Conservation (phyloP, 1,139 yeast genomes). For the Entelexis sorbosivorans region DNA sequence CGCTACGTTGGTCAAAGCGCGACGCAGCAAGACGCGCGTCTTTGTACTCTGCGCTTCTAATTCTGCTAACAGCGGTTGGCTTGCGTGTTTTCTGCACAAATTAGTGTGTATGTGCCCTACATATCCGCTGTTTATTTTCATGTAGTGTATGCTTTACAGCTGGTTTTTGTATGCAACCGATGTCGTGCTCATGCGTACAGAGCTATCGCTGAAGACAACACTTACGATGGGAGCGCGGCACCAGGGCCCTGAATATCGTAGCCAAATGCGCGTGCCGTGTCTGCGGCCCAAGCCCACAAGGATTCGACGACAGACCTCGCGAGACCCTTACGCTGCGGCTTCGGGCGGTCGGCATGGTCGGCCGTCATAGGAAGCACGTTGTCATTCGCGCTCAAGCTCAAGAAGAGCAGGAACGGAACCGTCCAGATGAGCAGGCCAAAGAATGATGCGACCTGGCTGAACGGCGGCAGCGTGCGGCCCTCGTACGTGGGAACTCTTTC, state of each 20-base stretch:
- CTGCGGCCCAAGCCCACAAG: conserved; percentile 9
- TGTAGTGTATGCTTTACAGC: too few relatives aligned
- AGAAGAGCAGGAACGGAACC: conserved; percentile 84
- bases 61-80: too few relatives aligned
- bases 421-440: conserved; percentile 92
- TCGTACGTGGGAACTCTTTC: conserved; percentile 28
- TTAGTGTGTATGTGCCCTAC: too few relatives aligned
- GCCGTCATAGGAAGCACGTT: conserved; percentile 54
- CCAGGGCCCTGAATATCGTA: conserved; percentile 2
- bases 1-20: too few relatives aligned
- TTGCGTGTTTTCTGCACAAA: too few relatives aligned
- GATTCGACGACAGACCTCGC: conserved; percentile 11
- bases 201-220: too few relatives aligned
- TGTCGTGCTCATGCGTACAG: too few relatives aligned
- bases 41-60: too few relatives aligned
- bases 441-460: conserved; percentile 83
- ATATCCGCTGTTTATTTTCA: too few relatives aligned
- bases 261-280: conserved; percentile 12
- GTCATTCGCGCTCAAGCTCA: conserved; percentile 86
- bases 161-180: too few relatives aligned
- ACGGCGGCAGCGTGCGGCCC: conserved; percentile 61
- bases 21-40: too few relatives aligned
- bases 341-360: not conserved
- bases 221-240: not conserved
- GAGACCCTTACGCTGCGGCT: conserved; percentile 14